Evolutionary conservation across 768 basidiomycete species (phyloP).

Genomic region (Mycena leptocephala): DNA sequence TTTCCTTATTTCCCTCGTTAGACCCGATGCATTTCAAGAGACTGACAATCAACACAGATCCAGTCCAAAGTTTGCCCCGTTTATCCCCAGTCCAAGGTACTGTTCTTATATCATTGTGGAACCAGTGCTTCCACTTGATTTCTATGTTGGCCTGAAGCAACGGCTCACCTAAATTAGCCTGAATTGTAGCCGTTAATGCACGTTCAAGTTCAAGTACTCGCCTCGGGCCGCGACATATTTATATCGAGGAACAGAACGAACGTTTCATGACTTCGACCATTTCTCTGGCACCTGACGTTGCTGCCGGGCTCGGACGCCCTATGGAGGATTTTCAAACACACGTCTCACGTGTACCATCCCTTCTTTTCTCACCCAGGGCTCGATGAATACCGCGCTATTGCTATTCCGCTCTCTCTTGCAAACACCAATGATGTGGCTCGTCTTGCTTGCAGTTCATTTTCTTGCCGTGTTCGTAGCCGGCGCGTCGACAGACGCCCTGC

Average conservation of each 20-base stretch:
- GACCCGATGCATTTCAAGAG: too few species aligned
- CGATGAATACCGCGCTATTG: not conserved
- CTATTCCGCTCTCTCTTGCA: too few species aligned
- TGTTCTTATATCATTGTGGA: too few species aligned
- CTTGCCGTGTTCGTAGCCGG: not conserved
- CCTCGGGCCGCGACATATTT: not conserved
- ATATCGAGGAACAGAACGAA: constrained; percentile 1
- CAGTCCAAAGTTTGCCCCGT: too few species aligned
- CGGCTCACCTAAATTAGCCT: too few species aligned
- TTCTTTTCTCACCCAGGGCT: constrained; percentile 26
- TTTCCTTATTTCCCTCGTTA: too few species aligned
- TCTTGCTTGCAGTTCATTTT: not conserved
- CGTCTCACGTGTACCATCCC: not conserved
- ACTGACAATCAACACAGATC: too few species aligned
- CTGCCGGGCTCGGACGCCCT: not conserved
- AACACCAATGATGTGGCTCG: constrained; percentile 6
- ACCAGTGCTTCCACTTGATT: too few species aligned
- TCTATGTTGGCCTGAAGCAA: too few species aligned
- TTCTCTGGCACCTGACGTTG: constrained; percentile 10
- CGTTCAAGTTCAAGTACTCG: not conserved
- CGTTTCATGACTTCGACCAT: not conserved
- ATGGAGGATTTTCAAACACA: not conserved
- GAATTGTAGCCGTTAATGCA: not conserved
- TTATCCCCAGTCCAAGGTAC: too few species aligned
- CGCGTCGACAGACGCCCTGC: not conserved